Evolutionary conservation across 352 stramenopile species (phyloP).

Genomic region (Globisporangium cederbergense): DNA sequence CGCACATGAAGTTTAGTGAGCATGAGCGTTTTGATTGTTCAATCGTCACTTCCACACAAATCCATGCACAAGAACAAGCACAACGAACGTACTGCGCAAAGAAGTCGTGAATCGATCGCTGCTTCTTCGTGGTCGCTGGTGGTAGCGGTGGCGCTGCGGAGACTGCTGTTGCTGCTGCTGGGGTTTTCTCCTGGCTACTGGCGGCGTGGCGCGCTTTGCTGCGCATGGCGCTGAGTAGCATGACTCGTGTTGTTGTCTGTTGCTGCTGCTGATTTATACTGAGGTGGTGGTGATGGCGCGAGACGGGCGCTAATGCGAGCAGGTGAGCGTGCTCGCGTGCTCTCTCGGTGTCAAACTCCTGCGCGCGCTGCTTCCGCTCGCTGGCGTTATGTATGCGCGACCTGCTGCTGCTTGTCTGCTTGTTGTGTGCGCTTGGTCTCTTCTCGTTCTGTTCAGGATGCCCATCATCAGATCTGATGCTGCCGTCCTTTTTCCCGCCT

Average conservation of each 20-base stretch:
- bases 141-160: background rate
- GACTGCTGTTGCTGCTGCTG: background rate
- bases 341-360: background rate
- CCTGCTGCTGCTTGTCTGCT: background rate
- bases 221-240: conserved; percentile 38
- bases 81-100: conserved; percentile 46
- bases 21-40: background rate
- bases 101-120: conserved; percentile 85
- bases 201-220: conserved; percentile 26
- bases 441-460: conserved; percentile 4
- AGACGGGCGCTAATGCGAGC: background rate
- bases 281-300: background rate
- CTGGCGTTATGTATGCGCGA: background rate
- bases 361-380: background rate
- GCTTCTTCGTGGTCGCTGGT: conserved; percentile 51
- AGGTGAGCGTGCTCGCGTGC: background rate
- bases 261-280: background rate
- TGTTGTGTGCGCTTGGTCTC: background rate
- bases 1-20: background rate
- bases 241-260: background rate
- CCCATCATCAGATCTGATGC: background rate
- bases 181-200: conserved; percentile 12
- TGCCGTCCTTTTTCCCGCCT: conserved; percentile 7
- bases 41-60: background rate
- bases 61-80: background rate